Conservation (phyloP, 2,329 filamentous ascomycete genomes). For the Keithomyces neogunnii region DNA sequence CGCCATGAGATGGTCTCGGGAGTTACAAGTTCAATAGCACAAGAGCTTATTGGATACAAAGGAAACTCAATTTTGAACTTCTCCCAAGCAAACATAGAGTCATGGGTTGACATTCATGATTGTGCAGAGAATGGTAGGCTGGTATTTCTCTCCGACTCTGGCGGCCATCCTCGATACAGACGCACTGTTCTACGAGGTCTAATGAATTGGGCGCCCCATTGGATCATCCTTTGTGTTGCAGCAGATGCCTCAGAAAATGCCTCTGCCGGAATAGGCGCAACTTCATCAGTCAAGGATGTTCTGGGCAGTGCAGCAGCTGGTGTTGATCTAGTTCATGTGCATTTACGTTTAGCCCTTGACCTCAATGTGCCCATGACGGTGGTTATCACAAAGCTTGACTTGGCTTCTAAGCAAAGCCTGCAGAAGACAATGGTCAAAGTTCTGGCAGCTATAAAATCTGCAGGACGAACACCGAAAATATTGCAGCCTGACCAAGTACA, state of each 20-base stretch:
- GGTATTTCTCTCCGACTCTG: conserved; percentile 85
- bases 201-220: conserved; percentile 94
- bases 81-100: conserved; percentile 74
- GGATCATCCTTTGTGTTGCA: conserved; percentile 80
- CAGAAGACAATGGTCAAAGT: conserved; percentile 64
- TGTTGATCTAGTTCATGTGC: conserved; percentile 66
- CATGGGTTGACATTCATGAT: conserved; percentile 91
- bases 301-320: conserved; percentile 44
- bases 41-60: conserved; percentile 84
- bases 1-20: conserved; percentile 88
- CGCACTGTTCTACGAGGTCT: conserved; percentile 82
- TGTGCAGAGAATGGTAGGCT: conserved; percentile 64
- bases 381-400: conserved; percentile 83
- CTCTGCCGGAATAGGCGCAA: conserved; percentile 25
- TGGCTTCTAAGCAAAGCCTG: conserved; percentile 66
- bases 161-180: conserved; percentile 81
- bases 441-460: conserved; percentile 67
- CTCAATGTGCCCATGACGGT: conserved; percentile 70
- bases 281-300: conserved; percentile 41
- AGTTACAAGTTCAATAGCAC: conserved; percentile 87
- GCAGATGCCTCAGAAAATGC: conserved; percentile 58
- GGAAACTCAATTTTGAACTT: conserved; percentile 65
- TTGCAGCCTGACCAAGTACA: conserved; percentile 48
- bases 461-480: conserved; percentile 66
- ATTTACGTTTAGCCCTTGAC: conserved; percentile 78